Base-by-base conservation (phyloP, 164 flowering plant genomes). In the Nymphaea colorata region DNA sequence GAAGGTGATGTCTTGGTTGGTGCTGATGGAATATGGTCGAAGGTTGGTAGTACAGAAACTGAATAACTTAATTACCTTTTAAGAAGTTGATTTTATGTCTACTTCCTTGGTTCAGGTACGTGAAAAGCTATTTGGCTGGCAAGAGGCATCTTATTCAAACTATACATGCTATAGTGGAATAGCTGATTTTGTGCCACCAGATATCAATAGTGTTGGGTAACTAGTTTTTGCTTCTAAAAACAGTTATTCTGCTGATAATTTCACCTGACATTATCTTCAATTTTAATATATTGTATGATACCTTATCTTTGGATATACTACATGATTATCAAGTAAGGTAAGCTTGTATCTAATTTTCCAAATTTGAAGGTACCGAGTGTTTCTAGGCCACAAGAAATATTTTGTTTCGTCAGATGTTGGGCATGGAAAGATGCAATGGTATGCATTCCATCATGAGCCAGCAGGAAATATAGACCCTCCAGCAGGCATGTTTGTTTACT, bases 371-470 rank as follows among this genome's bases (percentile, higher is more conserved):
- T 77, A 77, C 66, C 80, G 80, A n/a, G 82, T 79, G 42, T 79
- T 79, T 68, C 71, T 79, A 70, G 82, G 82, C 16, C 60, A 36
- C 63, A 73, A 73, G 17, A 78, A 77, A 64, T 79, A 75, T 67
- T 77, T 77, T 69, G 82, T 75, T 72, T 69, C 80, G 69, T 72
- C 75, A 5, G 82, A 79, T 59, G 78, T 79, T 44, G 82, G 82
- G 41, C 69, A 36, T 60, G 80, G 82, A 61, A 79, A 77, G 71
- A 79, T 77, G 80, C 80, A 79, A 65, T 79, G 82, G 82, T 79
- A 79, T 71, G 82, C 76, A 42, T 79, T 77, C 63, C 76, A 77
- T 63, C 75, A 69, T 71, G 73, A 79, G 44, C 76, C 77, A 14
- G 72, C 78, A 1, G 66, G 74, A 44, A 70, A 68, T 65, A 59